These are phyloP conservation scores for Yamagishiella unicocca DNA, from an alignment of 139 green algal species.

Conservation along the genomic window DNA sequence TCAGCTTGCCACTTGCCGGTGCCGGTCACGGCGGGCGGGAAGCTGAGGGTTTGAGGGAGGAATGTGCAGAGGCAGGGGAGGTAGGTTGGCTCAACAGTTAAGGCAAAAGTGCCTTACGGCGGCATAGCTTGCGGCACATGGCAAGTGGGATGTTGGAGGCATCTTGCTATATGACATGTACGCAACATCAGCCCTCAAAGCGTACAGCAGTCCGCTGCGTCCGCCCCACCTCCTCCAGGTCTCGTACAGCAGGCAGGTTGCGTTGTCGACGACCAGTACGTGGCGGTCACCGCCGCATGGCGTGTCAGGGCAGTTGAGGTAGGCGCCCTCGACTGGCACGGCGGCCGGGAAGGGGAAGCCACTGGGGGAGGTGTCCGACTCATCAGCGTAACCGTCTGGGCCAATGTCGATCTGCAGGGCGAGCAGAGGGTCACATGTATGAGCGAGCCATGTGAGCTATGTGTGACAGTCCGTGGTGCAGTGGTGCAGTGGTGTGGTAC, in stretches of 20 bases:
- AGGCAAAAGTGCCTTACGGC: too few species aligned
- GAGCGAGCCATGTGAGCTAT: too few species aligned
- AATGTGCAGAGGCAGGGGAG: too few species aligned
- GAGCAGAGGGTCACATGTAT: too few species aligned
- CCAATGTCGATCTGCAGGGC: conserved; percentile 14
- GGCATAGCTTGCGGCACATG: too few species aligned
- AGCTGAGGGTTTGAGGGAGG: background rate
- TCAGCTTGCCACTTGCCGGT: conserved; percentile 31
- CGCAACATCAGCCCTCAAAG: background rate
- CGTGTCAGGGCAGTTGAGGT: conserved; percentile 33
- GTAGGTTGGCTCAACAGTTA: too few species aligned
- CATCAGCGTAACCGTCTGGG: background rate
- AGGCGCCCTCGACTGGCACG: conserved; percentile 47
- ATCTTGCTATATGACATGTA: background rate
- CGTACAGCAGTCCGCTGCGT: background rate
- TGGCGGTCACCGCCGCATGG: conserved; percentile 52
- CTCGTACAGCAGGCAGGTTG: conserved; percentile 59
- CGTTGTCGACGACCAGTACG: conserved; percentile 57
- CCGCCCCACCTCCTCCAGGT: conserved; percentile 34
- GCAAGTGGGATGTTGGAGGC: too few species aligned
- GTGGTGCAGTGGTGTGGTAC: too few species aligned
- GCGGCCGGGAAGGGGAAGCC: conserved; percentile 38
- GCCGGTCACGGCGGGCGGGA: background rate
- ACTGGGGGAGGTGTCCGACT: conserved; percentile 7
- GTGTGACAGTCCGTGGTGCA: too few species aligned